Evolutionary conservation across 176 grass and related monocot genomes (phyloP).

Genomic region (Zoysia japonica): DNA sequence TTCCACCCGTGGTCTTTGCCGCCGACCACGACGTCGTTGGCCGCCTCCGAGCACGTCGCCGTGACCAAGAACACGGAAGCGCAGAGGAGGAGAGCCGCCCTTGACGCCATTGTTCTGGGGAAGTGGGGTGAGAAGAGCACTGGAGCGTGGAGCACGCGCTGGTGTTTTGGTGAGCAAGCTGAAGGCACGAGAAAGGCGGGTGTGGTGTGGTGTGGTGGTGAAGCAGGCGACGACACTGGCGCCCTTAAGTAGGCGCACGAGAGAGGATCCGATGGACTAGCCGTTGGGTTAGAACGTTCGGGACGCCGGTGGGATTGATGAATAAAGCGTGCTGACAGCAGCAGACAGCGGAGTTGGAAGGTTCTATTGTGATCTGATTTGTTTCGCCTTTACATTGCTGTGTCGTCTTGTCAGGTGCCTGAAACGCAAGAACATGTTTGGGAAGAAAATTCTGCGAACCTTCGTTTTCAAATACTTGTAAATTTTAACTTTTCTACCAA

Average conservation of each 20-base stretch:
- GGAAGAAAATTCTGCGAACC: no score
- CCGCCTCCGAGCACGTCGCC: slow-evolving; percentile 7
- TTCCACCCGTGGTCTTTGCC: slow-evolving; percentile 14
- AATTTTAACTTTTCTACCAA: no score
- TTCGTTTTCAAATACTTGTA: no score
- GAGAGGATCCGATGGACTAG: background rate
- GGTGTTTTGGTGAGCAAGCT: background rate
- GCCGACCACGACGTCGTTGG: slow-evolving; percentile 22
- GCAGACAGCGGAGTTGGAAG: background rate
- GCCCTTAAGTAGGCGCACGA: slow-evolving; percentile 27
- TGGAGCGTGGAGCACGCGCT: background rate
- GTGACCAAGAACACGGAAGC: background rate
- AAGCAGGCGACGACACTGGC: background rate
- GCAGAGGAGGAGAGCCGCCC: slow-evolving; percentile 27
- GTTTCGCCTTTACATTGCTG: no score
- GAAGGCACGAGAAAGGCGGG: background rate
- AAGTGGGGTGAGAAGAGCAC: no score
- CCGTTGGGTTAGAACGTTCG: slow-evolving; percentile 50
- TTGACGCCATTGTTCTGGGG: slow-evolving; percentile 22
- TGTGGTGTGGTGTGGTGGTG: background rate
- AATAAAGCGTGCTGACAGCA: no score
- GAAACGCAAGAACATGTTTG: no score
- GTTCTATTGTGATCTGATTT: no score
- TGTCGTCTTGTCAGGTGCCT: no score
- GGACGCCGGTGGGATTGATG: background rate